Base-by-base conservation (phyloP, 768 basidiomycete species). In the Collybia mongolica region DNA sequence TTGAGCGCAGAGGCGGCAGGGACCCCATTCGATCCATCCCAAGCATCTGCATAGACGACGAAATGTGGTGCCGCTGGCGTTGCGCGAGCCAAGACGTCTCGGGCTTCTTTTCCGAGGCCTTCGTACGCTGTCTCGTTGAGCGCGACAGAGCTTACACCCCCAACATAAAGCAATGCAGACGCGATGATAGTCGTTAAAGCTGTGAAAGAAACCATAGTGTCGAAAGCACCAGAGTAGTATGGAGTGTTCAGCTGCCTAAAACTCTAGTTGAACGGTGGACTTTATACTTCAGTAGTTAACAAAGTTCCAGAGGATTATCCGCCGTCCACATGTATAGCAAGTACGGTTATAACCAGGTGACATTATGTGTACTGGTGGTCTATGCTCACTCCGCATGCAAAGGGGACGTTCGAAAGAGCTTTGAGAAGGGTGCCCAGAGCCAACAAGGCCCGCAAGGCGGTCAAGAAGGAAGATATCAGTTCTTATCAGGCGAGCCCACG, bases 61-160 rank as follows among this genome's bases (percentile, higher is more conserved):
- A 75, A 86, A 58, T 77, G 73, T 37, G 84, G 83, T 3, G 80
- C 71, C 19, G 73, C 72, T 24, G 70, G 70, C 12, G 70, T 71
- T 6, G 73, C 68, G 15, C 67, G 67, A 46, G 66, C 59, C 43
- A 71, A 39, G 44, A 74, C 63, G 35, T 68, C 64, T 48, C 62
- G 60, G 5, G 65, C 60, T 41, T 67, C 59, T 19, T 66, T 53
- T 47, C 61, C 62, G n/a, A 72, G 63, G 18, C 59, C 60, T 17
- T 62, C 60, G 46, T 64, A 57, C 9, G 36, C 26, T 19, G 59
- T 67, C 24, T 12, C 43, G 41, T 62, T 58, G 15, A 56, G 48
- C 5, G 58, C 54, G n/a, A 50, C 48, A 6, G 60, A 57, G 36
- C 45, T 43, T 11, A 48, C 57, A 29, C 45, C 40, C 39, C 45